A percentile compares a stretch with the other conserved stretches of the same genome.
phyloP scores from a whole-genome alignment of 257 asterid genomes.

The Phtheirospermum japonicum region DNA sequence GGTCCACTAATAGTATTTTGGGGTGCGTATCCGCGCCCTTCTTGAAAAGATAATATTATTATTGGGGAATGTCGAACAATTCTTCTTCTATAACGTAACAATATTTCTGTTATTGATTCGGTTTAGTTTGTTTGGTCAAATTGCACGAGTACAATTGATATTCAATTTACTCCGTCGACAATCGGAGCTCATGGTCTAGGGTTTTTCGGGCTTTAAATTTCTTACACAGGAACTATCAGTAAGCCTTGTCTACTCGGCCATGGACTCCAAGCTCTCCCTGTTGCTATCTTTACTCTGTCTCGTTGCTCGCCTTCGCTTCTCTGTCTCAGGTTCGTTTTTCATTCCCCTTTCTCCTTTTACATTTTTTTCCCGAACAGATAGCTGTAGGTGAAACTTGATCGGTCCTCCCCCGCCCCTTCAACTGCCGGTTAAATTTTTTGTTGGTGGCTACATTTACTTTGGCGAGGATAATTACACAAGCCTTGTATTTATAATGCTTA shows the following conservation, averaged over 20 bases:
- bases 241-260: slow-evolving; percentile 30
- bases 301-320: slow-evolving; percentile 36
- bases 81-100: no score
- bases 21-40: no score
- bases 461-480: neutral
- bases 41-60: no score
- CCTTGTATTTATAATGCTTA: neutral
- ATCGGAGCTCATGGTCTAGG: slow-evolving; percentile 54
- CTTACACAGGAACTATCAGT: slow-evolving; percentile 3
- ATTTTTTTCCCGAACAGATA: neutral
- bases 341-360: neutral
- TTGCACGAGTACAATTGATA: slow-evolving; percentile 6
- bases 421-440: neutral
- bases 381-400: neutral
- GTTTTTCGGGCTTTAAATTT: slow-evolving; percentile 27
- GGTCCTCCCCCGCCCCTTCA: neutral
- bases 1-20: no score
- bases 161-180: slow-evolving; percentile 4
- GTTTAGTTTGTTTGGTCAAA: neutral
- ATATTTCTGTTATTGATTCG: no score
- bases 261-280: slow-evolving; percentile 48
- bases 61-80: no score
- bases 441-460: slow-evolving; percentile 23
- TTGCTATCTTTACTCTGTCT: slow-evolving; percentile 37
- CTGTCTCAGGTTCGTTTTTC: slow-evolving; percentile 49